These are phyloP conservation scores for Ochetophila trinervis DNA, from an alignment of 306 rosid species.

Conservation along the genomic window DNA sequence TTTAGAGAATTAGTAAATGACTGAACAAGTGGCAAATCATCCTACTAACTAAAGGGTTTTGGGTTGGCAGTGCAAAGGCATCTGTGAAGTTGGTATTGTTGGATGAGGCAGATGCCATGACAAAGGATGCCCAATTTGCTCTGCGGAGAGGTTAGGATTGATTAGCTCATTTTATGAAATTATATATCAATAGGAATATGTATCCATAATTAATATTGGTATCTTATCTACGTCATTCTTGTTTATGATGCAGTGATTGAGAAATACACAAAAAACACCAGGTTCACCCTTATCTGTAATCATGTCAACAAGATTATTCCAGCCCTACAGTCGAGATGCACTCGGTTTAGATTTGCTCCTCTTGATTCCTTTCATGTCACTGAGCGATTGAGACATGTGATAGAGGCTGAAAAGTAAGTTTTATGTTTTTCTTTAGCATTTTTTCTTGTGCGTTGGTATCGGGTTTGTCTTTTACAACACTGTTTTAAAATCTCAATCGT, in stretches of 20 bases:
- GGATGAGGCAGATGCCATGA: slow-evolving; percentile 99
- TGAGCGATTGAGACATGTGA: slow-evolving; percentile 77
- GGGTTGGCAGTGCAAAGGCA: slow-evolving; percentile 56
- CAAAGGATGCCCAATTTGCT: slow-evolving; percentile 97
- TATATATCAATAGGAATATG: background rate
- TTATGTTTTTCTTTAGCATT: slow-evolving; percentile 6
- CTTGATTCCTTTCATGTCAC: slow-evolving; percentile 81
- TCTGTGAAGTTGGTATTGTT: slow-evolving; percentile 79
- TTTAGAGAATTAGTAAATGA: background rate
- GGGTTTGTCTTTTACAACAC: background rate
- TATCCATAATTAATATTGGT: slow-evolving; percentile 16
- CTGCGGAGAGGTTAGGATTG: slow-evolving; percentile 72
- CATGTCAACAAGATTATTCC: slow-evolving; percentile 97
- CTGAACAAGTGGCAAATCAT: slow-evolving; percentile 12
- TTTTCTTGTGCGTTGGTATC: background rate
- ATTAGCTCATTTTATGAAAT: background rate
- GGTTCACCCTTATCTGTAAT: slow-evolving; percentile 89
- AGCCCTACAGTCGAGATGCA: slow-evolving; percentile 92
- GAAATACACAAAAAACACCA: slow-evolving; percentile 81
- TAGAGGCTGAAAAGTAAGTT: slow-evolving; percentile 71
- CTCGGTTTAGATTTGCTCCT: slow-evolving; percentile 96
- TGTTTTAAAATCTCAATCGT: background rate
- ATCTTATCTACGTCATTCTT: slow-evolving; percentile 7
- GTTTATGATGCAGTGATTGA: slow-evolving; percentile 69
- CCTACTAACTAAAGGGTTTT: slow-evolving; percentile 9